Evolutionary conservation across 1,284 basidiomycete genomes (phyloP), one percentile per base, ranked within the genome.

Genomic region (Dichomitus squalens): DNA sequence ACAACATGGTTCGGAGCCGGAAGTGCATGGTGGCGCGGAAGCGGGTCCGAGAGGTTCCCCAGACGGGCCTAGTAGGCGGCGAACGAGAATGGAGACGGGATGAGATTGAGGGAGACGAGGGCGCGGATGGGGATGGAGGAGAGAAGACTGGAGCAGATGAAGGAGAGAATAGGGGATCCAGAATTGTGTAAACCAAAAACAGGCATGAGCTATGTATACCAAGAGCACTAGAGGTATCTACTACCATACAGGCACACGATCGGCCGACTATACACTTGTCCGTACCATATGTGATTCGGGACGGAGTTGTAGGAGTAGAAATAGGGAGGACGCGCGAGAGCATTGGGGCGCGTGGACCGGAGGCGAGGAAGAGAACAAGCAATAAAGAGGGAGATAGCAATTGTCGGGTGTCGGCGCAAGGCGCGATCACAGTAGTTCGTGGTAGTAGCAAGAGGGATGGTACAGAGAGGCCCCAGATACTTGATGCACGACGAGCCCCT

Each of bases 221-320:
- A 53, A 58, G 54, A 58, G 52, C 8, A 64, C 62, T 64, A 64
- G 59, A 59, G 57, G 59, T 64, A 60, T 64, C 55, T 59, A 59
- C 59, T 64, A 61, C 59, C 59, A 53, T 64, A 64, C 59, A 55
- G 35, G 59, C 60, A 64, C 62, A 64, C 58, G 58, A 59, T 57
- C 56, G 60, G 55, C 52, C 62, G 59, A 60, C 62, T 64, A 64
- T 64, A 64, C 59, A 64, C 29, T 31, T 55, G 62, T 63, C 61
- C 61, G 59, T 60, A 60, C 54, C 61, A 49, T 63, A 62, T 43
- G 55, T 34, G 51, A 56, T 54, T 38, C 58, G 53, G 58, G 38
- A 55, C 36, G 58, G 55, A 41, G 27, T 33, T 41, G 44, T 39
- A 33, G 34, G 31, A 29, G 18, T 48, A 47, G 39, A 40, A 31